Conservation (phyloP, 1,139 yeast species). For the Suhomyces yuchorum region DNA sequence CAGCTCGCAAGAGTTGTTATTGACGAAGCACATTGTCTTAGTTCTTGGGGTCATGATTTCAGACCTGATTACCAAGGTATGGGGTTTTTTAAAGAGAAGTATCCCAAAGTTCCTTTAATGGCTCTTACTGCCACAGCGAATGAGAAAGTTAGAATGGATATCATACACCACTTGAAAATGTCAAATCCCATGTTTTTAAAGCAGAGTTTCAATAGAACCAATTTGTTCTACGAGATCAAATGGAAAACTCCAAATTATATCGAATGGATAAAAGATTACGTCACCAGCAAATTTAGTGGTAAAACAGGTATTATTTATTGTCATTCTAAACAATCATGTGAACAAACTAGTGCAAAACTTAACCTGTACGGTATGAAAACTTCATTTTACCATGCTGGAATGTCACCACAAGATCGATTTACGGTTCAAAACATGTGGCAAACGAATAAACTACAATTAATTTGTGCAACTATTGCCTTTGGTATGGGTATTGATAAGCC, state of each 20-base stretch:
- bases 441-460: conserved; percentile 63
- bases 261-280: conserved; percentile 61
- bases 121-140: conserved; percentile 98
- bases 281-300: conserved; percentile 52
- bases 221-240: conserved; percentile 75
- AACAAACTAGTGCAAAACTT: conserved; percentile 69
- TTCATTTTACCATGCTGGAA: conserved; percentile 90
- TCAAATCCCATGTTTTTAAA: conserved; percentile 55
- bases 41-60: conserved; percentile 99
- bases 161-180: conserved; percentile 70
- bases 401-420: conserved; percentile 75
- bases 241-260: conserved; percentile 60
- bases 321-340: conserved; percentile 87
- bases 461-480: conserved; percentile 96
- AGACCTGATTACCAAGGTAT: conserved; percentile 92
- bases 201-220: conserved; percentile 89
- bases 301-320: conserved; percentile 92
- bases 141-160: conserved; percentile 85
- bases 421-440: conserved; percentile 84
- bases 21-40: conserved; percentile 98
- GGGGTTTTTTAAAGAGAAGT: conserved; percentile 68
- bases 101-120: conserved; percentile 85
- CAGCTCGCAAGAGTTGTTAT: conserved; percentile 84
- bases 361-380: conserved; percentile 62
- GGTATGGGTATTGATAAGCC: conserved; percentile 99